Conservation (phyloP, 352 stramenopile species). For the Globisporangium echinulatum region DNA sequence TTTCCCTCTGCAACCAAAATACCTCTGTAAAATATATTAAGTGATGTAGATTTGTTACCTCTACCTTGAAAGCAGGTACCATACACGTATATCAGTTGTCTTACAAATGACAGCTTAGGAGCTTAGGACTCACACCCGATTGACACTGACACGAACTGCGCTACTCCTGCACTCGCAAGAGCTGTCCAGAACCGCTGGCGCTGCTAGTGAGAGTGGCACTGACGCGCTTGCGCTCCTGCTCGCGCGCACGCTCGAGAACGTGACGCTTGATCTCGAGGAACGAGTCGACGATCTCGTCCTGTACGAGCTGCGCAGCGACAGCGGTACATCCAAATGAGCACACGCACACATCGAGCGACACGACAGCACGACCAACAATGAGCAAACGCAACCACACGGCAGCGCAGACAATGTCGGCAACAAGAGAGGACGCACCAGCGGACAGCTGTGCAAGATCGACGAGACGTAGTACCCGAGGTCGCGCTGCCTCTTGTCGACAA, state of each 20-base stretch:
- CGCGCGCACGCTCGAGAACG: conserved; percentile 58
- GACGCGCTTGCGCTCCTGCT: conserved; percentile 33
- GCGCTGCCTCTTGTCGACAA: conserved; percentile 84
- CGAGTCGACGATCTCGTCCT: conserved; percentile 58
- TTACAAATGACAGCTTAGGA: no score
- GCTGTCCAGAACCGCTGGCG: conserved; percentile 1
- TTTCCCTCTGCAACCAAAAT: no score
- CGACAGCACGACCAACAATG: no score
- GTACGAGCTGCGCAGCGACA: no score
- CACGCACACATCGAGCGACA: no score
- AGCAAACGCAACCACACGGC: no score
- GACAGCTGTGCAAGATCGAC: conserved; percentile 75
- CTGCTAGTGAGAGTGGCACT: not conserved
- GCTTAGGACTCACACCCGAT: not conserved
- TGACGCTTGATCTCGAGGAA: conserved; percentile 87
- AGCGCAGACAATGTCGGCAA: no score
- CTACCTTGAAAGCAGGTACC: no score
- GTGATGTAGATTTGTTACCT: no score
- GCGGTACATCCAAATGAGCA: no score
- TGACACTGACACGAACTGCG: not conserved
- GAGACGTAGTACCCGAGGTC: conserved; percentile 85
- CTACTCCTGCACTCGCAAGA: conserved; percentile 15
- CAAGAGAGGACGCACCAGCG: conserved; percentile 27
- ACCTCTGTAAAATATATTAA: no score
- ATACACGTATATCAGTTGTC: no score